Evolutionary conservation across 805 yeast genomes (phyloP), one percentile per base, ranked within the genome.

Genomic region (Saccharomycopsis sp.): DNA sequence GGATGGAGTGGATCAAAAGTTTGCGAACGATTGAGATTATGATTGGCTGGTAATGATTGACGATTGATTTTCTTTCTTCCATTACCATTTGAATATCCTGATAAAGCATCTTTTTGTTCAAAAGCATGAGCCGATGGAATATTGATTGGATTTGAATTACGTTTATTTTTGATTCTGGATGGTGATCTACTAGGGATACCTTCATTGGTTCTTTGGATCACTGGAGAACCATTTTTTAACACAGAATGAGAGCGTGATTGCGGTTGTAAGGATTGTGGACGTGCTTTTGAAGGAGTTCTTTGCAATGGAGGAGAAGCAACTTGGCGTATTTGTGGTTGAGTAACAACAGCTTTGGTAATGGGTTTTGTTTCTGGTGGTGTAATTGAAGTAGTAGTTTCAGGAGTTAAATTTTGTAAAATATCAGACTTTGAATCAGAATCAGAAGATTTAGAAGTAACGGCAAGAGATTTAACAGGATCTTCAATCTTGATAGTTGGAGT

Each of bases 101-200:
- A 27, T 17, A 37, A 31, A 14, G 36, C 12, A 18, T 41, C 45
- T 8, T 18, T 13, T 19, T 30, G 25, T 26, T 41, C 41, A 13
- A 41, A 23, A 4, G 28, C 37, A 27, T 40, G 44, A 18, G 44
- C 44, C 40, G 36, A 36, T 8, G 44, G 47, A n/a, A n/a, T n/a
- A n/a, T n/a, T n/a, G 29, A 44, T 44, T 13, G 46, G 46, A 9
- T 26, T 26, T 5, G 44, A 41, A 27, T 41, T 17, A 26, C 44
- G 28, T 21, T 36, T 43, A 34, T 15, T 20, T n/a, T 20, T 39
- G 14, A n/a, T 31, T 17, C 26, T 28, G 31, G 14, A 9, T 28
- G 31, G 31, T 9, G 6, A n/a, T 35, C 27, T 23, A 10, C 10
- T 8, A 8, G 26, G 26, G 6, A 23, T 10, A 23, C 26, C 26